Evolutionary conservation across 164 flowering plant genomes (phyloP).

Genomic region (Annona squamosa): DNA sequence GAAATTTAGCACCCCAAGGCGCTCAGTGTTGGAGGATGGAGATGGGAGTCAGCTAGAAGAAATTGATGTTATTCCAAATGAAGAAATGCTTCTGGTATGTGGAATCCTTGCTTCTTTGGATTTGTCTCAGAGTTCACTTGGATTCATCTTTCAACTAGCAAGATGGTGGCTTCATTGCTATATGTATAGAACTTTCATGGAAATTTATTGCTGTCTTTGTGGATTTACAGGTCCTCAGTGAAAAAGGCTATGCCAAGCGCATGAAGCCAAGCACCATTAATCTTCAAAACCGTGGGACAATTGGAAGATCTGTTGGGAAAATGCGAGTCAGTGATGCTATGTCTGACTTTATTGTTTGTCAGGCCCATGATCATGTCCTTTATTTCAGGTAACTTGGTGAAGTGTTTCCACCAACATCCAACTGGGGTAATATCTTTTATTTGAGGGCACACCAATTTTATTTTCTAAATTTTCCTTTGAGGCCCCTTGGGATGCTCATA

Average conservation of each 20-base stretch:
- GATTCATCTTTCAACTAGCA: neutral
- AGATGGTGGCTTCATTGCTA: neutral
- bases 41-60: slow-evolving; percentile 84
- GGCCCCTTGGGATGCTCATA: no score
- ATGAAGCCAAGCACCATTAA: slow-evolving; percentile 85
- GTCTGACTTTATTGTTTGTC: slow-evolving; percentile 93
- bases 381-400: slow-evolving; percentile 62
- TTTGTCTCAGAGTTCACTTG: neutral
- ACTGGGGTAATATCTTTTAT: neutral
- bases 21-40: slow-evolving; percentile 73
- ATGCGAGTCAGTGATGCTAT: slow-evolving; percentile 83
- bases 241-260: slow-evolving; percentile 91
- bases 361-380: slow-evolving; percentile 80
- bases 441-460: neutral
- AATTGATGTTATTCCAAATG: slow-evolving; percentile 92
- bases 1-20: slow-evolving; percentile 74
- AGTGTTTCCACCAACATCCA: neutral
- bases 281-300: slow-evolving; percentile 89
- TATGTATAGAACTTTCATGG: neutral
- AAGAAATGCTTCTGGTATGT: slow-evolving; percentile 82
- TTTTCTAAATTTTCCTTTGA: neutral
- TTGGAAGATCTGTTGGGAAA: slow-evolving; percentile 97
- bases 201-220: neutral
- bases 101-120: neutral
- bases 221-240: slow-evolving; percentile 70